Base-by-base conservation (phyloP, 2,329 filamentous ascomycete species). In the Nothophaeocryptopus gaeumannii region DNA sequence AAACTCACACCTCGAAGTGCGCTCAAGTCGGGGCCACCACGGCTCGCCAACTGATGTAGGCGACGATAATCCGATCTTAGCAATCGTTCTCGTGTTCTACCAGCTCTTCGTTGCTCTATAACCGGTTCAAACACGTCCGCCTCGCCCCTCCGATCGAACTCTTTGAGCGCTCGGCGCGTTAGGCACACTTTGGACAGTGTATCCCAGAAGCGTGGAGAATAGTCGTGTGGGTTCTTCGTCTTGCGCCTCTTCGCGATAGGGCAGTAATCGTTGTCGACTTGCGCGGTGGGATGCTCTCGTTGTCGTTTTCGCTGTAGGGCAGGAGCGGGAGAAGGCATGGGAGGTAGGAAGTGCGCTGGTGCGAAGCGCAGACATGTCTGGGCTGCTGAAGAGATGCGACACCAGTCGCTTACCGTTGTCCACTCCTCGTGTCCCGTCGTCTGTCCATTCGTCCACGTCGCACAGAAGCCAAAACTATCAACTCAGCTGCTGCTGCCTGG, bases 141-240 rank as follows among this genome's bases (percentile, higher is more conserved):
- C 32, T 32, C 32, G 16, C 29, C 20, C 32, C 16, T 15, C 15
- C 32, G 33, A 38, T 45, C 42, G 3, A 45, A 45, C 16, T 45
- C 42, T 45, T 36, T 37, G 13, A 45, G 33, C 12, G 32, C 32
- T 37, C 33, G 13, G 9, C 20, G 20, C 16, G n/a, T 45, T 1
- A 45, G 42, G 10, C 2, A 12, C 13, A 45, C 33, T 35, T 37
- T 45, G 16, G 42, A 45, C 20, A 45, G 33, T 20, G 33, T 36
- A 26, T 45, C 33, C 42, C 33, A 45, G 42, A 45, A 45, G n/a
- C 33, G 13, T 38, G 33, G 42, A 35, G 33, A 26, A n/a, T 37
- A 45, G 32, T 45, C 11, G 11, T 37, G 20, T n/a, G 33, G 3
- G 15, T 40, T 29, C n/a, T 15, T 37, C 31, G 32, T 37, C 33